Evolutionary conservation across 768 basidiomycete species (phyloP), one percentile per base, ranked within the genome.

Genomic region (Calocera viscosa): DNA sequence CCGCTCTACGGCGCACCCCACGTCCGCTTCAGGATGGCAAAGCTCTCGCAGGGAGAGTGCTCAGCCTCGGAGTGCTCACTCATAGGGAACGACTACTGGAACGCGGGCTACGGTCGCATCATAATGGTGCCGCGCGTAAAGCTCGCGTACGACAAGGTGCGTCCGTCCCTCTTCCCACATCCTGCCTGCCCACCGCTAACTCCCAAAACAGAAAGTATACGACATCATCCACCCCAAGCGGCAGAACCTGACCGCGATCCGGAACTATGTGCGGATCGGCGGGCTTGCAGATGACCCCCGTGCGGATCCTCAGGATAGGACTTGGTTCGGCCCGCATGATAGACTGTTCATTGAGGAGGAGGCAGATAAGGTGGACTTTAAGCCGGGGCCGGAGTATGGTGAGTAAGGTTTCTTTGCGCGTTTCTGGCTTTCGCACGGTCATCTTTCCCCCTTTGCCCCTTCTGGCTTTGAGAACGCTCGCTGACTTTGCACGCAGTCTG

Each of bases 21-120:
- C 70, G 89, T 97, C 67, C 83, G 85, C 66, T 99, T 99, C 84
- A 83, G 96, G 32, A 99, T 99, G 96, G 96, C 96, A 2, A 82
- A 81, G 66, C 83, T 98, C 65, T 81, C 80, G 10, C 91, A 95
- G 16, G 86, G 86, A 41, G 96, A 99, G 75, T 98, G 96, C 74
- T 92, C 90, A 40, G 96, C 96, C 0, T 87, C 85, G 68, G 96
- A 99, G 77, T 99, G 96, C 78, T 89, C 87, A 77, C 80, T 99
- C 67, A 94, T 99, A 71, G 96, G 94, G 80, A 99, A 98, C 76
- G 95, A 98, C 77, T 98, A 97, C 75, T 97, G 94, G 93, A 85
- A 88, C 69, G 86, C 91, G 0, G 95, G 96, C 0, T 98, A 94
- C 74, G 96, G 96, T 2, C 80, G 96, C 66, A 95, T 99, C 70